Base-by-base conservation (phyloP, 176 grass and related monocot genomes). In the Bothriochloa decipiens region DNA sequence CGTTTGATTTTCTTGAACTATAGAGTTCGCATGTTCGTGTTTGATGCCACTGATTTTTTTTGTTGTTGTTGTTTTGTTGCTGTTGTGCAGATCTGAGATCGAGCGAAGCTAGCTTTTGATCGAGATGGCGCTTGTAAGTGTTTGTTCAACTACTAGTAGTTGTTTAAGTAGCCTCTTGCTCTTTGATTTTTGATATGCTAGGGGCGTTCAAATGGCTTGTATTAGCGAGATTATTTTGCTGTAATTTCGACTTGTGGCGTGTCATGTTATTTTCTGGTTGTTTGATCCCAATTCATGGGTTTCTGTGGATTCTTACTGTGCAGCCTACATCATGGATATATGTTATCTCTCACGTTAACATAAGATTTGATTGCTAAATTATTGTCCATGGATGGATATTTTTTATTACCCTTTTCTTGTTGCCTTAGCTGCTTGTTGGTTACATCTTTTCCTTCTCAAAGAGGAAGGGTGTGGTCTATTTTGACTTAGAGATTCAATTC, bases 101-200 rank as follows among this genome's bases (percentile, higher is more conserved):
- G 40, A 20, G 55, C 40, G 52, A 17, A 70, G 73, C 79, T 47
- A 76, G 86, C n/a, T 65, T 43, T 23, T 39, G 9, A 5, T 39
- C 76, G 70, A 84, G 60, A 88, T 88, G 81, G 76, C 60, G 26
- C 81, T 84, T 17, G 87, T 88, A 57, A 80, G 81, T 88, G 25
- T 22, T 67, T 12, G 26, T 70, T 35, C 32, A 9, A 20, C 15
- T 0, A 37, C 2, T 39, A 4, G 29, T 65, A 9, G 36, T 32
- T 15, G 3, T 10, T 63, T 77, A 11, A 4, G 0, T 33, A 47
- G 9, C 0, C 68, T 23, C 27, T 32, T 33, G 15, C 17, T 6
- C 53, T 76, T 78, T 63, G 13, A 33, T 69, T 84, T 72, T 58
- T 0, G 11, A 32, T 11, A 3, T 63, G 26, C 9, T 23, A 12